phyloP scores from a whole-genome alignment of 2,329 filamentous ascomycete species.

The Penicillium griseofulvum region DNA sequence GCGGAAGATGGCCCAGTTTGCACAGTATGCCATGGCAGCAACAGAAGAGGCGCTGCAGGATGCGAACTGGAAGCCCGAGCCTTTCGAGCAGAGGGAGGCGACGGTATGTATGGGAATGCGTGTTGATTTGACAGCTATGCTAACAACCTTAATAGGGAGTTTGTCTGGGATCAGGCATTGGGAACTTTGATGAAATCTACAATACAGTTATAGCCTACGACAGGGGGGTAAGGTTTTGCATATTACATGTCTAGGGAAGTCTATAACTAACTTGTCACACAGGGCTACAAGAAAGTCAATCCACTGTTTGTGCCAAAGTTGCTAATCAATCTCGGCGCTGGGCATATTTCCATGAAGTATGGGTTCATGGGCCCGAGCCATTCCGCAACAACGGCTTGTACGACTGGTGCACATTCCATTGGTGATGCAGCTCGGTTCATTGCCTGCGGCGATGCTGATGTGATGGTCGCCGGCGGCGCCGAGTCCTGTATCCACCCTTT shows the following conservation, averaged over 20 bases:
- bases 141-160: constrained; percentile 60
- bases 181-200: constrained; percentile 88
- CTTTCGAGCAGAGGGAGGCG: constrained; percentile 63
- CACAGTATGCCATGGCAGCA: constrained; percentile 87
- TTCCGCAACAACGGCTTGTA: constrained; percentile 89
- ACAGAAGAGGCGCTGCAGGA: constrained; percentile 81
- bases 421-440: constrained; percentile 94
- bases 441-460: constrained; percentile 82
- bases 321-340: constrained; percentile 90
- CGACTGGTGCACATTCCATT: constrained; percentile 90
- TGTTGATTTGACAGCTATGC: not conserved
- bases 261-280: constrained; percentile 11
- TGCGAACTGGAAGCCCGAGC: constrained; percentile 69
- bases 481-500: constrained; percentile 96
- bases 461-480: constrained; percentile 94
- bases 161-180: constrained; percentile 91
- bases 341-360: constrained; percentile 90
- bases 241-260: not conserved
- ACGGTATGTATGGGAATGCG: constrained; percentile 52
- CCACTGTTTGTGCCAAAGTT: constrained; percentile 91
- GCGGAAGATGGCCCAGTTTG: constrained; percentile 84
- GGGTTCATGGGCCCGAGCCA: constrained; percentile 90
- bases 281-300: constrained; percentile 92
- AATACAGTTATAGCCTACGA: constrained; percentile 75
- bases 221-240: constrained; percentile 57